These are phyloP conservation scores for Poronia punctata DNA, from an alignment of 495 filamentous ascomycete genomes.

Conservation along the genomic window DNA sequence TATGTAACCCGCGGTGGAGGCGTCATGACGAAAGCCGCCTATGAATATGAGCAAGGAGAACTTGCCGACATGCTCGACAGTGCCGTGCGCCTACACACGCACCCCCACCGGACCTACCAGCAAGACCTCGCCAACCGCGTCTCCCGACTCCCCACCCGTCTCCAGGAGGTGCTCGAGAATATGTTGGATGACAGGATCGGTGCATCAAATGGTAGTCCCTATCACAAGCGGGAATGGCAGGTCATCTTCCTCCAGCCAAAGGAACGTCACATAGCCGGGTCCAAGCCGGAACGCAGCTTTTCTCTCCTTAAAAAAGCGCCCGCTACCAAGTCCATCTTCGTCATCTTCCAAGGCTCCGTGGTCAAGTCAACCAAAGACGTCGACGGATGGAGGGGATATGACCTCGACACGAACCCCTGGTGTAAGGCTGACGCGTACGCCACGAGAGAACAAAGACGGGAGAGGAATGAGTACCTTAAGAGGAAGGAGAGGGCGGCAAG, in stretches of 20 bases:
- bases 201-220: slow-evolving; percentile 18
- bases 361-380: slow-evolving; percentile 16
- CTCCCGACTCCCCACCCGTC: slow-evolving; percentile 1
- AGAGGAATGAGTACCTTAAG: slow-evolving; percentile 10
- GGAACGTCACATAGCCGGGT: slow-evolving; percentile 17
- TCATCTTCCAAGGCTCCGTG: slow-evolving; percentile 18
- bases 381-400: slow-evolving; percentile 15
- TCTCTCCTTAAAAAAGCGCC: slow-evolving; percentile 7
- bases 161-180: slow-evolving; percentile 11
- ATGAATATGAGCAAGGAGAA: slow-evolving; percentile 13
- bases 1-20: slow-evolving; percentile 11
- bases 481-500: slow-evolving; percentile 1
- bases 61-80: slow-evolving; percentile 15
- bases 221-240: slow-evolving; percentile 19
- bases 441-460: slow-evolving; percentile 11
- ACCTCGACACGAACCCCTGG: slow-evolving; percentile 16
- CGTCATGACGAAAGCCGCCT: slow-evolving; percentile 3
- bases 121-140: slow-evolving; percentile 22
- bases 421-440: slow-evolving; percentile 14
- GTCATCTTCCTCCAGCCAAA: slow-evolving; percentile 13
- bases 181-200: slow-evolving; percentile 14
- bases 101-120: slow-evolving; percentile 10
- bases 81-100: slow-evolving; percentile 10
- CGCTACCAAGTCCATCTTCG: slow-evolving; percentile 4
- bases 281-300: slow-evolving; percentile 16